Evolutionary conservation across 768 basidiomycete species (phyloP), one percentile per base, ranked within the genome.

Genomic region (Hygrophoropsis aurantiaca): DNA sequence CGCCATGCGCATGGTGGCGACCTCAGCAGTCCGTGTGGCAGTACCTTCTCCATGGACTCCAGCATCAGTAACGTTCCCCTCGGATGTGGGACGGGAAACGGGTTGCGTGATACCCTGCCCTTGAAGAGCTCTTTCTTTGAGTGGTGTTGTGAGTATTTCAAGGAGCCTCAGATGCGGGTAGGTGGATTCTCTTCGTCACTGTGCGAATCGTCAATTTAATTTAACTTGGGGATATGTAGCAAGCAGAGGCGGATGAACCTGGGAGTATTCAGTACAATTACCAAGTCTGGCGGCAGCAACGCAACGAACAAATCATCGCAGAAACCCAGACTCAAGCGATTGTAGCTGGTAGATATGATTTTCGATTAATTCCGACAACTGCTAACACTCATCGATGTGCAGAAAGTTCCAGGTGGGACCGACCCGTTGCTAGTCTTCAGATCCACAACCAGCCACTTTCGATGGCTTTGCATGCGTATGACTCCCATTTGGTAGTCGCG

Each of bases 131-230:
- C 81, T 8, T 95, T 90, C 70, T 99, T 87, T 61, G 95, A 97
- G 60, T 97, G 93, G 90, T 93, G 93, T 50, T 81, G 83, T 58
- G 94, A 98, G 61, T 98, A 98, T 64, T 99, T 97, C 73, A 93
- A 88, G 52, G 94, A 97, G 64, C 93, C 95, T 3, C 97, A 99
- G 66, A 98, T 99, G 95, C 85, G 92, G 75, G 94, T 95, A 62
- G 58, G 82, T 57, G 5, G n/a, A n/a, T n/a, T n/a, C 11, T 26
- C 33, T 21, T 16, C 49, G 42, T 25, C 27, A 34, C 9, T 11
- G n/a, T n/a, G n/a, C n/a, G n/a, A n/a, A n/a, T n/a, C n/a, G n/a
- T n/a, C n/a, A n/a, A n/a, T n/a, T n/a, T n/a, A n/a, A n/a, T n/a
- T n/a, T n/a, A n/a, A 27, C 13, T 39, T 45, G 11, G 40, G 21